Conservation (phyloP, 2,329 filamentous ascomycete species). For the Pestalotiopsis sp. region DNA sequence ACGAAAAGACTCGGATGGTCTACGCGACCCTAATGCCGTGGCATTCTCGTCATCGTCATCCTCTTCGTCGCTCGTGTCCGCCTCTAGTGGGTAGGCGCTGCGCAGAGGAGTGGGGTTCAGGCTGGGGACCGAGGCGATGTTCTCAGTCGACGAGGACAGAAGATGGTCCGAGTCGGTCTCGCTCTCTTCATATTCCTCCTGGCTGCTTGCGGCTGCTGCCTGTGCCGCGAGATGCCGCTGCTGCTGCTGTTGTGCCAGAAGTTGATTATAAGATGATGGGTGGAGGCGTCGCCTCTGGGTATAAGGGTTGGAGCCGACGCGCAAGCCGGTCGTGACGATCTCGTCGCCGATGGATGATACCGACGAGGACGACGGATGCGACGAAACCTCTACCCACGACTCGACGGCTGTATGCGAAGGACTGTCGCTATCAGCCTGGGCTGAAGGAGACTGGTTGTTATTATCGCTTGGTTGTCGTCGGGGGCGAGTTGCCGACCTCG, state of each 20-base stretch:
- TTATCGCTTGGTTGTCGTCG: conserved; percentile 28
- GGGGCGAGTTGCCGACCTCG: conserved; percentile 19
- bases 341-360: conserved; percentile 85
- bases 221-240: conserved; percentile 35
- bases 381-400: conserved; percentile 95
- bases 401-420: conserved; percentile 56
- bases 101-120: conserved; percentile 35
- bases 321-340: conserved; percentile 86
- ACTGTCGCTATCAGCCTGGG: conserved; percentile 12
- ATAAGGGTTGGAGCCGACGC: conserved; percentile 66
- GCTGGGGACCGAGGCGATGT: conserved; percentile 37
- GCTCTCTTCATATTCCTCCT: conserved; percentile 93
- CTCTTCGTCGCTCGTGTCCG: conserved; percentile 51
- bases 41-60: conserved; percentile 74
- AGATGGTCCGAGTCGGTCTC: conserved; percentile 83
- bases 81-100: conserved; percentile 38
- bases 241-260: conserved; percentile 35
- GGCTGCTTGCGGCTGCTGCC: conserved; percentile 67
- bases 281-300: conserved; percentile 56
- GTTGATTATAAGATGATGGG: conserved; percentile 26
- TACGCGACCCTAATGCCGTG: conserved; percentile 71
- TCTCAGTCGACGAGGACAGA: conserved; percentile 62
- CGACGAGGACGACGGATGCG: conserved; percentile 91
- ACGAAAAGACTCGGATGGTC: conserved; percentile 66
- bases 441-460: conserved; percentile 22